Base-by-base conservation (phyloP, 768 basidiomycete species). In the Tulasnella sp. region DNA sequence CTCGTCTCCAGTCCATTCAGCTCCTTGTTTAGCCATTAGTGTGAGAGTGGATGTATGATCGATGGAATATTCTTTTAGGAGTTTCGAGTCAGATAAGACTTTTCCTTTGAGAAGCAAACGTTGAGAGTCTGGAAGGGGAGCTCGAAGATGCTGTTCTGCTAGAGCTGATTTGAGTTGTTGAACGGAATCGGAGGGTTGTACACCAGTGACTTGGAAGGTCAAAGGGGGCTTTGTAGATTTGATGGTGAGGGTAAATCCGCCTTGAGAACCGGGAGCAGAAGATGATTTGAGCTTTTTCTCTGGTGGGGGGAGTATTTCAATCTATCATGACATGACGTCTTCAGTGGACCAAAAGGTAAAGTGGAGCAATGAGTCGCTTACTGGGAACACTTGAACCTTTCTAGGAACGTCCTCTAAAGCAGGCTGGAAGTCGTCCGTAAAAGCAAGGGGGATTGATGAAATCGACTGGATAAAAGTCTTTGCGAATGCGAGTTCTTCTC, bases 71-170 rank as follows among this genome's bases (percentile, higher is more conserved):
- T 98, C 95, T 61, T 83, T 83, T 34, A 98, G 68, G 8, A 99
- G 76, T 63, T 92, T 93, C 22, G 68, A 69, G 69, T 96, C 93
- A 13, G 78, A 79, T 56, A 98, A 75, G 0, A 83, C 90, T 65
- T 99, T 99, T 51, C 95, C 95, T 67, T 92, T 96, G 47, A 95
- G 71, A 9, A 99, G 70, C 13, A 96, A 75, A 3, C 95, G 72
- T 65, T 95, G 92, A 27, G 74, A 71, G 62, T 88, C 81, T 39
- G 79, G 75, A 7, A 83, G 76, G 0, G 91, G 91, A 0, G 87
- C 86, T 13, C 61, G 57, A 16, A 25, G 78, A 69, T 58, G 33
- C 9, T 79, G 70, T 1, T 76, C 61, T 12, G 81, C 75, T 52
- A 98, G 78, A 56, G 77, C 78, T 2, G 72, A 61, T 65, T 98